Evolutionary conservation across 371 early-diverging fungal genomes (phyloP), one percentile per base, ranked within the genome.

Genomic region (Mucor irregularis): DNA sequence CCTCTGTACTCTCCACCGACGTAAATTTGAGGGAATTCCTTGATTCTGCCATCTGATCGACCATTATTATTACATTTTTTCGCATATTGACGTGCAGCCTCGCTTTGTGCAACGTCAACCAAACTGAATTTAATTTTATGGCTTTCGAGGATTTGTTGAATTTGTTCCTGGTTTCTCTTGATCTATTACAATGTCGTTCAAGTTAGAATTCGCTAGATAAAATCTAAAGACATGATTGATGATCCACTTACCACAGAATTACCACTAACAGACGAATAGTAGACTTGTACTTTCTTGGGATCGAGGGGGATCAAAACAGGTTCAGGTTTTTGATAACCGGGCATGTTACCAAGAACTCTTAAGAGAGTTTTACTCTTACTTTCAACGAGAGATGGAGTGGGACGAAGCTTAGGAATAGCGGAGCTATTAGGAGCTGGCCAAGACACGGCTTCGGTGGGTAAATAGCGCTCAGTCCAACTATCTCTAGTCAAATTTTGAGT

Each of bases 81-180:
- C 45, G 75, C 73, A 48, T 75, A 65, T 30, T 71, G 71, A 37
- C 73, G 49, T n/a, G 71, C 73, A n/a, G 68, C 66, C 49, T 71
- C 71, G 39, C 73, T 73, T 11, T 68, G 52, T 5, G 79, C 75
- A 0, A 78, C 75, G 61, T 78, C 79, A 4, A 78, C 51, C 13
- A 78, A 35, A 22, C 67, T 69, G 49, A 67, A 75, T 19, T 60
- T 57, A 37, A 78, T 51, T 17, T 64, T 44, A 30, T 73, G 57
- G 1, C 58, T 33, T 29, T 60, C 17, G 4, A 78, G 58, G 11
- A 78, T 35, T 33, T 73, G 71, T 37, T 69, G 67, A 6, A 75
- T 68, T 3, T 75, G 66, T 25, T 78, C 79, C 57, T 78, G 79
- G 21, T 73, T 70, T 30, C 66, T 64, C 56, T 78, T 78, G 44